Base-by-base conservation (phyloP, 768 basidiomycete genomes). In the Kockovaella imperatae region DNA sequence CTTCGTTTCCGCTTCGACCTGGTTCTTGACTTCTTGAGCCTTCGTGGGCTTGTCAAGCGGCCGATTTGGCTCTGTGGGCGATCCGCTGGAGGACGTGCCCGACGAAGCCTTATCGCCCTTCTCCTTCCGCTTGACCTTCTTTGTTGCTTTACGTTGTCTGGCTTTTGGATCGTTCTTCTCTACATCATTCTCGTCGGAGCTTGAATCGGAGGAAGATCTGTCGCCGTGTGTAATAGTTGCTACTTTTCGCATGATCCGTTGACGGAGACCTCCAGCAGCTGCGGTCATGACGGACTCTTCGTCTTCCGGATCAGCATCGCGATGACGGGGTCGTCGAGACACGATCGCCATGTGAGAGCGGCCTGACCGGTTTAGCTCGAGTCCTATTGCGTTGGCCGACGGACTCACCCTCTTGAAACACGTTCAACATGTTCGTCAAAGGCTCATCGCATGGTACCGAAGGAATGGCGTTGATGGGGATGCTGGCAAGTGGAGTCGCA, bases 281-380 rank as follows among this genome's bases (percentile, higher is more conserved):
- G 81, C 84, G 56, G 85, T 79, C 77, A 87, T 88, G 47, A 88
- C 64, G 21, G 65, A 69, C 38, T 65, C 68, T 1, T 53, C 63
- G 49, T 68, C 60, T 38, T 56, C 56, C 18, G 47, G 46, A 26
- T 71, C 62, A 15, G 61, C 52, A 36, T 62, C 81, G 43, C 81
- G 82, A 17, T 54, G 42, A 10, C 47, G 40, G 14, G 55, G 53
- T 57, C 84, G 80, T 36, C 86, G 80, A 53, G 81, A 82, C 45
- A 90, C 86, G 57, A 91, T 84, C 18, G 88, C 88, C 80, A 93
- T 90, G 66, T 93, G 88, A 34, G 84, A 86, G 25, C 86, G 77
- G 3, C 87, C 44, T 47, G 41, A 30, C 20, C 6, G 6, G 15
- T 24, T 46, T 23, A 42, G 45, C 45, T 14, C 28, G 23, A 32